Percentiles rank a stretch among this genome's conserved stretches.
Conservation (phyloP, 2,329 filamentous ascomycete genomes). For the Arthrobotrys megalospora region DNA sequence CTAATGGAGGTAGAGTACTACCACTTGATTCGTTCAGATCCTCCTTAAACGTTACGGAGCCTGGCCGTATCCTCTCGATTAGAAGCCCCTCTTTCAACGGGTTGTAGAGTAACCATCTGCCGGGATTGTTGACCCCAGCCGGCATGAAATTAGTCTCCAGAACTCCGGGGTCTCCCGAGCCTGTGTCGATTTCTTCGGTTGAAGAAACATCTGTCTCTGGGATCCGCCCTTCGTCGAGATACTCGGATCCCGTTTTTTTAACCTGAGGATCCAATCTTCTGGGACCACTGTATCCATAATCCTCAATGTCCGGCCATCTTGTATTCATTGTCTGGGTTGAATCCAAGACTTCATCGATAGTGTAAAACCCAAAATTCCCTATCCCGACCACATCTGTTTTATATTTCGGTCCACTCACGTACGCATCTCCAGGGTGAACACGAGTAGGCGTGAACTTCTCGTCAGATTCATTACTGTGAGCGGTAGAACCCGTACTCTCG, state of each 20-base stretch:
- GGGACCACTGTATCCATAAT: constrained; percentile 27
- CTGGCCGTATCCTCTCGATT: not conserved
- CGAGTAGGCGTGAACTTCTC: constrained; percentile 8
- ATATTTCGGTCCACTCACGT: constrained; percentile 10
- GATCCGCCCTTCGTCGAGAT: not conserved
- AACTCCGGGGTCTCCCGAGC: not conserved
- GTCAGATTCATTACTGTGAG: constrained; percentile 14
- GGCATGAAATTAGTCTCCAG: not conserved
- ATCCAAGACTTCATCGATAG: constrained; percentile 1
- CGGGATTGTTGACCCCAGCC: not conserved
- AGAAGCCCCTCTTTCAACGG: not conserved
- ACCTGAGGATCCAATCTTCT: constrained; percentile 4
- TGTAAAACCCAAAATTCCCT: constrained; percentile 3
- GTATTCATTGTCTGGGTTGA: not conserved
- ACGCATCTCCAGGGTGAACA: constrained; percentile 16
- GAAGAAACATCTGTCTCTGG: not conserved
- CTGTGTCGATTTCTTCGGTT: not conserved
- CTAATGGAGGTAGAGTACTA: not conserved
- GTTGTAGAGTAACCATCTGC: not conserved
- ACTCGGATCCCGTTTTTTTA: constrained; percentile 13
- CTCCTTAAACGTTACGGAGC: not conserved
- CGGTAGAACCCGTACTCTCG: constrained; percentile 18
- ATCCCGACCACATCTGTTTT: constrained; percentile 16
- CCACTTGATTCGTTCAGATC: not conserved
- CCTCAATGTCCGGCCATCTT: constrained; percentile 9